Evolutionary conservation across 139 green algal species (phyloP), one percentile per base, ranked within the genome.

Genomic region (Chlamydomonas incerta): DNA sequence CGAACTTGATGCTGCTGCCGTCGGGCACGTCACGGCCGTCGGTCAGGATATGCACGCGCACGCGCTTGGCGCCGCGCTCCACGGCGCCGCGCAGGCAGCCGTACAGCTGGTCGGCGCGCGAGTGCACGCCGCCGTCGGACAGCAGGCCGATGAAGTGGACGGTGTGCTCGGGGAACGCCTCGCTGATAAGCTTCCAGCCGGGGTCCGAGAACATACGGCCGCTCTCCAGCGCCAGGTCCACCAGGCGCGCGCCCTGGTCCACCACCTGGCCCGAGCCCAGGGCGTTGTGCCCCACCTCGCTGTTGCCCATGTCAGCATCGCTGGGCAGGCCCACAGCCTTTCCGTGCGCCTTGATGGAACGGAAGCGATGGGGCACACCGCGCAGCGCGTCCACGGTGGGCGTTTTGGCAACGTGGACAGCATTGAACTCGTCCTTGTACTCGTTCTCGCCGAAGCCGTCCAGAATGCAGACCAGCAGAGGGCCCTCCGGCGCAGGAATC

Each of bases 111-210:
- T 99, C 84, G 82, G 91, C 95, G 80, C 97, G 92, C 21, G 93
- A 97, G 93, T 99, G 97, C 87, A 99, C 97, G 33, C 97, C 97
- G 70, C 97, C 97, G 88, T 98, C 95, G 24, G 93, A 97, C 47
- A 99, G 93, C 63, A 99, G 95, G 60, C 96, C 96, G 70, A 99
- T 98, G 86, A 99, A 94, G 90, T 99, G 97, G 50, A 99, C 83
- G 10, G 97, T 99, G 92, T 97, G 90, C n/a, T 81, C 73, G 23
- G 88, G 86, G 62, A 99, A 97, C 28, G 93, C 89, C n/a, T 90
- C 35, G 66, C 88, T 89, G 57, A 99, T 93, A 50, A 96, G 88
- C 83, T 97, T 96, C 93, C 95, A 99, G 60, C 97, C 97, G 10
- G 94, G 90, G 62, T 90, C 90, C 71, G 88, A 77, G 83, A 97